Percentiles rank a stretch among this genome's conserved stretches.
phyloP scores from a whole-genome alignment of 2,329 filamentous ascomycete genomes.

The Pyricularia grisea region DNA sequence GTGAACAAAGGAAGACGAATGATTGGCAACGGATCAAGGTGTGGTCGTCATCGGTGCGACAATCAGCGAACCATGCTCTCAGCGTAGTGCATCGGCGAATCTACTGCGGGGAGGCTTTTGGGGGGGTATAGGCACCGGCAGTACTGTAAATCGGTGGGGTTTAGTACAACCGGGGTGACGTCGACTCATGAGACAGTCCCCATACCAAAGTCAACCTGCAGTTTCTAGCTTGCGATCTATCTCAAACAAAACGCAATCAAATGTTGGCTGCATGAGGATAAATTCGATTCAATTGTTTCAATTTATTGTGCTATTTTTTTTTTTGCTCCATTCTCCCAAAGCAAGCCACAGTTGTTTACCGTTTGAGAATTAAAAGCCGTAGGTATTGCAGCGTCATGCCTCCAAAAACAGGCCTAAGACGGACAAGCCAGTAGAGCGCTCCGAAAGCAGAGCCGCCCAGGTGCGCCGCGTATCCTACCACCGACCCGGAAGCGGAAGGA shows the following conservation, averaged over 20 bases:
- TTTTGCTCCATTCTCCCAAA: neutral
- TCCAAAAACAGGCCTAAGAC: neutral
- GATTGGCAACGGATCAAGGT: neutral
- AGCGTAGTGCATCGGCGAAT: neutral
- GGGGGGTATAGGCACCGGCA: too few species aligned
- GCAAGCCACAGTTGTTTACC: neutral
- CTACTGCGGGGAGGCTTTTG: too few species aligned
- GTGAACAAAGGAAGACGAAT: neutral
- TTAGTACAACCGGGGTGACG: neutral
- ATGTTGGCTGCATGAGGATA: too few species aligned
- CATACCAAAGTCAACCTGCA: neutral
- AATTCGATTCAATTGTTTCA: neutral
- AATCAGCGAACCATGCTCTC: neutral
- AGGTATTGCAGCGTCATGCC: neutral
- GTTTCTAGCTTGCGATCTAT: neutral
- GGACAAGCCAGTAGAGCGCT: conserved; percentile 8
- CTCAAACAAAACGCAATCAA: neutral
- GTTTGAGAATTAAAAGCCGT: neutral
- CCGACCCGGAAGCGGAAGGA: conserved; percentile 8
- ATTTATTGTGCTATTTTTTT: neutral
- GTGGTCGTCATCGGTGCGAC: neutral
- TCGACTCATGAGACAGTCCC: neutral
- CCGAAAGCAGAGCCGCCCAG: conserved; percentile 15
- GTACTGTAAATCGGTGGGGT: neutral
- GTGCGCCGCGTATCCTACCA: conserved; percentile 15